A percentile compares a stretch with the other conserved stretches of the same genome.
These are phyloP conservation scores for Sporothrix humicola DNA, from an alignment of 2,329 filamentous ascomycete species.

Conservation along the genomic window DNA sequence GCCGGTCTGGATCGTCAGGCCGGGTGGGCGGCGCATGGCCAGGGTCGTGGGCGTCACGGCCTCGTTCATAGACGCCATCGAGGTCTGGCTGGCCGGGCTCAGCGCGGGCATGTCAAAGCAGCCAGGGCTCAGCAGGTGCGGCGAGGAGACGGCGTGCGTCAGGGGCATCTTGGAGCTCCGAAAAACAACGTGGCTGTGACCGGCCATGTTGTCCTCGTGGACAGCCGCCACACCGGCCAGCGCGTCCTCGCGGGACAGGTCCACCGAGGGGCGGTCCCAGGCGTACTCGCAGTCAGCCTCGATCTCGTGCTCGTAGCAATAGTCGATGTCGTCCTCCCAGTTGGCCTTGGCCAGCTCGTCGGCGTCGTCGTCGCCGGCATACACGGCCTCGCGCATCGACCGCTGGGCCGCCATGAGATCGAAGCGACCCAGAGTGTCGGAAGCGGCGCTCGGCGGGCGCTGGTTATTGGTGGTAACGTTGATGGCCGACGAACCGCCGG, in stretches of 20 bases:
- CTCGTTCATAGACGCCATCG: constrained; percentile 50
- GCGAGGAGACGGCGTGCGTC: constrained; percentile 29
- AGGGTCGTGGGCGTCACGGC: constrained; percentile 52
- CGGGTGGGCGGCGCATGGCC: constrained; percentile 41
- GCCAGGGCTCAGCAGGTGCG: constrained; percentile 44
- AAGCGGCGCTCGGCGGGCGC: constrained; percentile 53
- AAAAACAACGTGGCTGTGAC: constrained; percentile 29
- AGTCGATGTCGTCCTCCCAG: constrained; percentile 74
- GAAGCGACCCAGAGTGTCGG: constrained; percentile 58
- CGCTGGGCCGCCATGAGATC: constrained; percentile 50
- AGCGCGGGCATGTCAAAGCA: constrained; percentile 54
- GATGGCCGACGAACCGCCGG: constrained; percentile 30
- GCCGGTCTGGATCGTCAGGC: constrained; percentile 34
- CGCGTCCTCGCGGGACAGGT: constrained; percentile 48
- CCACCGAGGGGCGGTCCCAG: constrained; percentile 65
- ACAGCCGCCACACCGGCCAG: constrained; percentile 40
- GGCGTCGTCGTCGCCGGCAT: constrained; percentile 40
- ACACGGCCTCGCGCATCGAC: constrained; percentile 41
- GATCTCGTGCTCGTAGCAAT: constrained; percentile 71
- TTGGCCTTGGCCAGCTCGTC: constrained; percentile 51
- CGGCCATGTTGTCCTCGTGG: constrained; percentile 21
- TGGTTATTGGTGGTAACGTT: not conserved
- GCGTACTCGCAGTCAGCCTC: constrained; percentile 71
- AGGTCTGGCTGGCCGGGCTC: constrained; percentile 57
- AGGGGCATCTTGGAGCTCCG: constrained; percentile 14